These are phyloP conservation scores for Macrophomina tecta DNA, from an alignment of 2,329 filamentous ascomycete genomes.

Conservation along the genomic window DNA sequence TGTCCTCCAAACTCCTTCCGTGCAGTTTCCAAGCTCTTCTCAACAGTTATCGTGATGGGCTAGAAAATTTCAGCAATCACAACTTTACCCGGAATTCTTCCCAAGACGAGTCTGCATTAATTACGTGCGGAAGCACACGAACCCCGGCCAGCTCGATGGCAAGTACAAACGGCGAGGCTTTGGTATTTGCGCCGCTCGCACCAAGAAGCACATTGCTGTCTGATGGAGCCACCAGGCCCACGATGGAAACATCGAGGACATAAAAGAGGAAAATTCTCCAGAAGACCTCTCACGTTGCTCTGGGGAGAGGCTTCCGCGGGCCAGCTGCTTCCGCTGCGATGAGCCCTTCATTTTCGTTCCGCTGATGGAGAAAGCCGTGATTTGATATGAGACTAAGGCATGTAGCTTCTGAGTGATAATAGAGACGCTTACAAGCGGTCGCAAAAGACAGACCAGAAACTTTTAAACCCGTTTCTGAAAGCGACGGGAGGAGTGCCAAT, in stretches of 20 bases:
- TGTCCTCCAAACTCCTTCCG: conserved; percentile 68
- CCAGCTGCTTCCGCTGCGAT: conserved; percentile 67
- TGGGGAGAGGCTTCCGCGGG: conserved; percentile 56
- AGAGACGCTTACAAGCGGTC: conserved; percentile 50
- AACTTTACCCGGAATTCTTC: neutral
- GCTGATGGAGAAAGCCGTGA: conserved; percentile 62
- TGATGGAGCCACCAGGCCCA: conserved; percentile 51
- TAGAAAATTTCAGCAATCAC: neutral
- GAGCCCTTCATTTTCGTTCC: conserved; percentile 67
- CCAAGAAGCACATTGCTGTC: conserved; percentile 44
- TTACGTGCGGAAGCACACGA: conserved; percentile 64
- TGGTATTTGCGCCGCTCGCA: conserved; percentile 41
- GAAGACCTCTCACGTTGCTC: conserved; percentile 54
- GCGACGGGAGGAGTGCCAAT: conserved; percentile 66
- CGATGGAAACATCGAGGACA: conserved; percentile 50
- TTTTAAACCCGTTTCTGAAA: conserved; percentile 65
- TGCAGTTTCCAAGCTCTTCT: conserved; percentile 63
- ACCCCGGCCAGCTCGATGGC: conserved; percentile 68
- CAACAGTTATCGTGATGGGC: conserved; percentile 83
- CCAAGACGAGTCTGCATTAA: conserved; percentile 59
- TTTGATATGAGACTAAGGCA: neutral
- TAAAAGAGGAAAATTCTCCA: conserved; percentile 57
- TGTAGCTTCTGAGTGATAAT: neutral
- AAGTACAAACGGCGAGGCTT: conserved; percentile 70
- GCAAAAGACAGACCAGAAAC: conserved; percentile 69